phyloP scores from a whole-genome alignment of 768 basidiomycete species.

The Pleurotus ostreatus region DNA sequence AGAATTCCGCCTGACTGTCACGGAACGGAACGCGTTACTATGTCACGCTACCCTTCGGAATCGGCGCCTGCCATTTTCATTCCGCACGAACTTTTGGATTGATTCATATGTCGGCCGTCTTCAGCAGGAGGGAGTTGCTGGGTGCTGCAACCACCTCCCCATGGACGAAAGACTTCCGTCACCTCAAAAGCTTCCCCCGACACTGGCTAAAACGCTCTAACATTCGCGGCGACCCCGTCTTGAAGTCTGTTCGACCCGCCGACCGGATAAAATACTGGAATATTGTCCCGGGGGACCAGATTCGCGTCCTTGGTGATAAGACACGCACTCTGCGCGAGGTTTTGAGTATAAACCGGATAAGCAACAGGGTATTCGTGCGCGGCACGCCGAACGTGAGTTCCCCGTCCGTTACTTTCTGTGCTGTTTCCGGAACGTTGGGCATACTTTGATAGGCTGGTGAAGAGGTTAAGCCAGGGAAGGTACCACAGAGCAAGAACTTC shows the following conservation, averaged over 20 bases:
- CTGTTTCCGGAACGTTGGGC: background rate
- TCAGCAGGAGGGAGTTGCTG: constrained; percentile 28
- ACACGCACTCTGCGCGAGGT: constrained; percentile 64
- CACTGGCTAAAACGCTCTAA: constrained; percentile 42
- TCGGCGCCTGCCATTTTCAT: too few species aligned
- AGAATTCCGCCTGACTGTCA: too few species aligned
- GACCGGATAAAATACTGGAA: constrained; percentile 87
- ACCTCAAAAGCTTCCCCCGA: constrained; percentile 59
- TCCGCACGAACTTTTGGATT: too few species aligned
- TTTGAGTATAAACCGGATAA: constrained; percentile 65
- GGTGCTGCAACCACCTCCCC: constrained; percentile 46
- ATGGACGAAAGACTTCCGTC: constrained; percentile 65
- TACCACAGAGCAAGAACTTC: constrained; percentile 42
- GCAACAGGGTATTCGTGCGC: constrained; percentile 61
- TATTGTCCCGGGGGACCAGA: constrained; percentile 78
- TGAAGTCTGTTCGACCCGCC: constrained; percentile 55
- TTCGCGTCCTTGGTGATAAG: constrained; percentile 66
- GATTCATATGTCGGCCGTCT: background rate
- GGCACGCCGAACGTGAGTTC: constrained; percentile 32
- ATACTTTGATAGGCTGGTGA: constrained; percentile 14
- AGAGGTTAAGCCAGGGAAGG: constrained; percentile 21
- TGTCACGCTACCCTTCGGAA: too few species aligned
- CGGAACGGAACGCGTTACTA: too few species aligned
- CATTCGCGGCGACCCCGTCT: constrained; percentile 35
- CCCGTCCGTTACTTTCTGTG: background rate